A percentile compares a stretch with the other conserved stretches of the same genome.
Evolutionary conservation across 108 stramenopile genomes (phyloP).

Genomic region (Nitzschia putrida): DNA sequence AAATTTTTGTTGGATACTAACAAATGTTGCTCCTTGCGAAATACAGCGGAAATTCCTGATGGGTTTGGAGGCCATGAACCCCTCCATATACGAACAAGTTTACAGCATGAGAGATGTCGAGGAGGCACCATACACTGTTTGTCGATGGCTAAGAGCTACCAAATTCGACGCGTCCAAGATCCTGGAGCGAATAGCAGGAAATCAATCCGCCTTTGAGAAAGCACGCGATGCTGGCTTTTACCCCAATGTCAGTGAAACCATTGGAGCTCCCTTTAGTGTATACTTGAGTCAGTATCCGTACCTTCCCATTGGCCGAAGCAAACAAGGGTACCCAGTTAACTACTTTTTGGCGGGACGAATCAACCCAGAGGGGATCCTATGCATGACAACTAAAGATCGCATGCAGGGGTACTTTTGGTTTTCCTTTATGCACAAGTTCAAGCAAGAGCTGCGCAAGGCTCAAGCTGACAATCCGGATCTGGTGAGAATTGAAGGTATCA

Average conservation of each 20-base stretch:
- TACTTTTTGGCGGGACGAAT: conserved; percentile 50
- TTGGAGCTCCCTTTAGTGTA: conserved; percentile 42
- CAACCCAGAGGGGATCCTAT: conserved; percentile 46
- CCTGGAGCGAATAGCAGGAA: conserved; percentile 35
- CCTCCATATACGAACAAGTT: conserved; percentile 33
- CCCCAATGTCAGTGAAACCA: conserved; percentile 32
- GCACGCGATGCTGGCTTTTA: conserved; percentile 46
- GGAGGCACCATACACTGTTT: conserved; percentile 57
- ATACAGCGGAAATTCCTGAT: conserved; percentile 42
- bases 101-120: conserved; percentile 44
- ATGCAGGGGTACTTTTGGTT: conserved; percentile 46
- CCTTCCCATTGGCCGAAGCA: conserved; percentile 40
- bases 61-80: conserved; percentile 13
- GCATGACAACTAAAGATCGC: conserved; percentile 21
- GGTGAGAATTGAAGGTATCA: conserved; percentile 57
- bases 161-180: conserved; percentile 49
- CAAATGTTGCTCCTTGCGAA: no score
- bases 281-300: conserved; percentile 54
- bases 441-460: conserved; percentile 26
- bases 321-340: conserved; percentile 49
- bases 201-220: conserved; percentile 35
- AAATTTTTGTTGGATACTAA: no score
- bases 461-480: conserved; percentile 37
- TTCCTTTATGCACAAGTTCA: conserved; percentile 41
- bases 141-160: conserved; percentile 51